Percentiles rank a stretch among this genome's conserved stretches.
phyloP scores from a whole-genome alignment of 1,284 basidiomycete species.

The Ceratobasidium sp. region DNA sequence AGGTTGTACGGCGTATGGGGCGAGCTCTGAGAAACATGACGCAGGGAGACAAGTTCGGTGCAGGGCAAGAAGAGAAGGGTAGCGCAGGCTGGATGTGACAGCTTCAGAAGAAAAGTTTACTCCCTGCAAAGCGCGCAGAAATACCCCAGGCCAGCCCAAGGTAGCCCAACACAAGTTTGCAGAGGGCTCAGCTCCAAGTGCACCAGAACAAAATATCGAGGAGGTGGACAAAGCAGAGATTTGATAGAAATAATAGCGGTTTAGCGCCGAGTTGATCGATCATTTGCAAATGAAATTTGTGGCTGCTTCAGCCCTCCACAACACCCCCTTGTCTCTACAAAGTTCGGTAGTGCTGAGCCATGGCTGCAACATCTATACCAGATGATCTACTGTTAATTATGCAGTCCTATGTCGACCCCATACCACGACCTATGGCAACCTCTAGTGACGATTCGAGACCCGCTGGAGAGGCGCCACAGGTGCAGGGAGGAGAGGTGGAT shows the following conservation, averaged over 20 bases:
- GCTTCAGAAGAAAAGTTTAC: neutral
- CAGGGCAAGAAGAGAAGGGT: neutral
- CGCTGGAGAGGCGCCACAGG: neutral
- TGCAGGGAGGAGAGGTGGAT: neutral
- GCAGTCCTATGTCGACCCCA: constrained; percentile 38
- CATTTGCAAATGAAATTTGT: constrained; percentile 37
- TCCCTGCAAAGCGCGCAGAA: neutral
- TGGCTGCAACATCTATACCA: constrained; percentile 15
- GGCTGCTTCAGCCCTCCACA: constrained; percentile 1
- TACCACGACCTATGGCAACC: neutral
- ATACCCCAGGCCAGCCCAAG: no score
- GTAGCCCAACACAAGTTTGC: no score
- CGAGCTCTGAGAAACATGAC: constrained; percentile 12
- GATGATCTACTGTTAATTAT: constrained; percentile 40
- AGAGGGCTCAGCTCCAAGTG: neutral
- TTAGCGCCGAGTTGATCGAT: neutral
- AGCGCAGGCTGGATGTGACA: no score
- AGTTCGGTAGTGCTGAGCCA: neutral
- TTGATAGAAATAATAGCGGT: neutral
- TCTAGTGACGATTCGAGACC: neutral
- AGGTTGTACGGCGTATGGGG: neutral
- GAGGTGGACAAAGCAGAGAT: no score
- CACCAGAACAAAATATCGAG: no score
- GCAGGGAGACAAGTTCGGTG: neutral
- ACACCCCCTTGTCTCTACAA: neutral